Evolutionary conservation across 257 asterid genomes (phyloP).

Genomic region (Nicotiana benthamiana): DNA sequence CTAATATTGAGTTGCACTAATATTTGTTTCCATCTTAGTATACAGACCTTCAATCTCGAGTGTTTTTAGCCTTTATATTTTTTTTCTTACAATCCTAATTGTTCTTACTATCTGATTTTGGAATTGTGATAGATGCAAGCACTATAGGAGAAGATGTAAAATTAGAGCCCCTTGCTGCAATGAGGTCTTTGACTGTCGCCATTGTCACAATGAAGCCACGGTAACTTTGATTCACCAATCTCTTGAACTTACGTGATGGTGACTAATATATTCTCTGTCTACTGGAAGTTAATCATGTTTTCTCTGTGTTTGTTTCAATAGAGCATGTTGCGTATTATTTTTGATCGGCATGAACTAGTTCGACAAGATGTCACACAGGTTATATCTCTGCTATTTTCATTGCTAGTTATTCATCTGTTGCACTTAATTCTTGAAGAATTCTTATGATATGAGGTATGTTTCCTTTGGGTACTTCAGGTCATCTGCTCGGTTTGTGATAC

Average conservation of each 20-base stretch:
- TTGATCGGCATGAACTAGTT: slow-evolving; percentile 75
- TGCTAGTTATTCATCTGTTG: neutral
- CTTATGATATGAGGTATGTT: neutral
- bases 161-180: slow-evolving; percentile 42
- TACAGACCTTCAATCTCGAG: no score
- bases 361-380: slow-evolving; percentile 76
- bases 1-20: neutral
- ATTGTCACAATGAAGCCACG: slow-evolving; percentile 40
- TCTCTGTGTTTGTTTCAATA: slow-evolving; percentile 21
- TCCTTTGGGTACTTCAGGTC: slow-evolving; percentile 45
- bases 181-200: slow-evolving; percentile 38
- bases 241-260: neutral
- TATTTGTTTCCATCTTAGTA: neutral
- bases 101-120: neutral
- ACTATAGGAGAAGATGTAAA: slow-evolving; percentile 44
- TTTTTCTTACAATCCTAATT: neutral
- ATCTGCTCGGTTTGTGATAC: slow-evolving; percentile 95
- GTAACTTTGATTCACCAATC: slow-evolving; percentile 4
- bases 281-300: slow-evolving; percentile 1
- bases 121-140: slow-evolving; percentile 25
- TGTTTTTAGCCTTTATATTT: neutral
- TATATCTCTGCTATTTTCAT: slow-evolving; percentile 28
- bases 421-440: neutral
- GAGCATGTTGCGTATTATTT: slow-evolving; percentile 48
- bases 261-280: neutral